Base-by-base conservation (phyloP, 257 asterid species). In the Nicotiana noctiflora region DNA sequence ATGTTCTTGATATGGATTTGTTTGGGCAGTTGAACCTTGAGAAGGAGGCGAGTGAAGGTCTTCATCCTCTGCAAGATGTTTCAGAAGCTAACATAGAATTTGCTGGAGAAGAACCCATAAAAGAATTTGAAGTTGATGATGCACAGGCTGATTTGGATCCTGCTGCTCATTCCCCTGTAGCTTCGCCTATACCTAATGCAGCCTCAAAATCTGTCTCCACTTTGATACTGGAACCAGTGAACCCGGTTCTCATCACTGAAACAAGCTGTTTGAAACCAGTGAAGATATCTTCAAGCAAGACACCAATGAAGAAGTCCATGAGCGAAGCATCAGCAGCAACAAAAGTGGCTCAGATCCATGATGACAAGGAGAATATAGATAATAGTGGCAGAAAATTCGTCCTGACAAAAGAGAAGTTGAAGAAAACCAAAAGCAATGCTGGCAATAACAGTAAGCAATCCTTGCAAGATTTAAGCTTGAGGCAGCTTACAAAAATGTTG, bases 291-390 rank as follows among this genome's bases (percentile, higher is more conserved):
- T 51, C 83, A 40, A 60, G 2, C 17, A 81, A 68, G 29, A 70
- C 67, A 4, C 81, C 81, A 3, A 10, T 32, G 52, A 83, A 80
- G 65, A 86, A 77, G 75, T 37, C 86, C 0, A 82, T 37, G 19
- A 83, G 80, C 79, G 84, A 44, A 55, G 82, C 81, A 80, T 60
- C 88, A 27, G 44, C 89, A 31, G 31, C 63, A 12, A n/a, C 59
- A 5, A 80, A 8, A 65, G 81, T 77, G 53, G 57, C 3, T 6
- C 4, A 52, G 31, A 23, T 62, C 75, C 82, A 31, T 70, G 91
- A 88, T 34, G 87, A 89, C 86, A 91, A 91, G 82, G 96, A 90
- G 88, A 93, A 90, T 79, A 84, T 85, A 44, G 87, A 76, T 65
- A 83, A 79, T 84, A 86, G 81, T 13, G 80, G 82, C 14, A 83